Evolutionary conservation across 2,329 filamentous ascomycete genomes (phyloP).

Genomic region (Xylariaceae sp.): DNA sequence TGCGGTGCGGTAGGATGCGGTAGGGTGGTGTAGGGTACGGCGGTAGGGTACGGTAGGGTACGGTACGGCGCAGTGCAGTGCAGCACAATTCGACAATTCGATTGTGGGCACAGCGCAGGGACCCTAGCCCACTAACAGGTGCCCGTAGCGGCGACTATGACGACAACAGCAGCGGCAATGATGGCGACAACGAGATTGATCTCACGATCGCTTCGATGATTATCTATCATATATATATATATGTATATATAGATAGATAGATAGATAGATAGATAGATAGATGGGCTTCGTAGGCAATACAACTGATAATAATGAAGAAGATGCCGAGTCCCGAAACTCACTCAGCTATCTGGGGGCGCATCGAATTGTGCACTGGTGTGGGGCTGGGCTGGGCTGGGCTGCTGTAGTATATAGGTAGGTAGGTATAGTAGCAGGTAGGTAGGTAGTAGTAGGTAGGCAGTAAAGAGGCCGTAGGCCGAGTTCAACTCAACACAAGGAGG

Average conservation of each 20-base stretch:
- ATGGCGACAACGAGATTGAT: background rate
- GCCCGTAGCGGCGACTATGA: background rate
- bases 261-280: background rate
- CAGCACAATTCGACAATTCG: background rate
- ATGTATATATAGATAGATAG: background rate
- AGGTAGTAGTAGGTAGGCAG: background rate
- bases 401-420: too few species aligned
- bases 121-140: background rate
- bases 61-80: background rate
- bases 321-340: background rate
- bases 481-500: background rate
- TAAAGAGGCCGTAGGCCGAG: background rate
- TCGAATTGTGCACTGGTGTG: conserved; percentile 6
- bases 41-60: too few species aligned
- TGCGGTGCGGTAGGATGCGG: background rate
- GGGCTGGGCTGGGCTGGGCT: background rate
- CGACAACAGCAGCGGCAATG: background rate
- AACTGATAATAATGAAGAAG: conserved; percentile 4
- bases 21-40: too few species aligned
- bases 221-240: conserved; percentile 2
- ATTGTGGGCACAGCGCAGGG: conserved; percentile 1
- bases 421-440: background rate
- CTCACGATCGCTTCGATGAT: background rate
- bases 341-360: conserved; percentile 17
- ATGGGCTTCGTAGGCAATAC: conserved; percentile 20